Conservation (phyloP, 2,329 filamentous ascomycete genomes). For the Albophoma yamanashiensis region DNA sequence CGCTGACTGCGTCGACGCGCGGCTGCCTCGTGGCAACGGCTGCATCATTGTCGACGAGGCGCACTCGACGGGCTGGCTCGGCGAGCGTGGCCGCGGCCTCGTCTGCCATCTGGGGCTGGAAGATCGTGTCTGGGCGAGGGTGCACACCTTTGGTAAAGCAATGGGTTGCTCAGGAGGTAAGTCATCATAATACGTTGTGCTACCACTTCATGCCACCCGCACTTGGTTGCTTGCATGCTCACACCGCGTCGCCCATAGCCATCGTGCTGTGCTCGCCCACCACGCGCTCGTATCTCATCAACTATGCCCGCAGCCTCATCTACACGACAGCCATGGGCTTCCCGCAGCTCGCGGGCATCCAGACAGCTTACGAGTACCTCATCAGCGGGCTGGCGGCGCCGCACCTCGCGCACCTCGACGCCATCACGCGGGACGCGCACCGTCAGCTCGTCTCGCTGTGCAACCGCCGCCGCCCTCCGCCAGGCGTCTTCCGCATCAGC, state of each 20-base stretch:
- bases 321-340: conserved; percentile 63
- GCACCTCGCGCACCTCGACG: conserved; percentile 19
- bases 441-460: conserved; percentile 30
- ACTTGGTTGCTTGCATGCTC: neutral
- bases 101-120: conserved; percentile 48
- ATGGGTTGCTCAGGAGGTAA: conserved; percentile 59
- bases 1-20: conserved; percentile 41
- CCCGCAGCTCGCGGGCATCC: conserved; percentile 47
- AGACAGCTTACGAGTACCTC: conserved; percentile 47
- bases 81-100: conserved; percentile 43
- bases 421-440: conserved; percentile 28
- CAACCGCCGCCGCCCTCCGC: conserved; percentile 3
- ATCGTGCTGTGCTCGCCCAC: conserved; percentile 52
- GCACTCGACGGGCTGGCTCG: conserved; percentile 53
- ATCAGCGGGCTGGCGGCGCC: conserved; percentile 32
- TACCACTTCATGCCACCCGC: too few species aligned
- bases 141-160: conserved; percentile 60
- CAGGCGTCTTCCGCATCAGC: conserved; percentile 23
- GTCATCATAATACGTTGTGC: conserved; percentile 10
- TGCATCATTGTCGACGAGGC: conserved; percentile 59
- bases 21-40: conserved; percentile 47
- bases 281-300: conserved; percentile 56
- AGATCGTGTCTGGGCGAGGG: conserved; percentile 40
- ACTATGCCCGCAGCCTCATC: conserved; percentile 65
- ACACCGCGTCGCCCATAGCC: conserved; percentile 8